Evolutionary conservation across 192 early-diverging fungal genomes (phyloP).

Genomic region (Backusella luteola): DNA sequence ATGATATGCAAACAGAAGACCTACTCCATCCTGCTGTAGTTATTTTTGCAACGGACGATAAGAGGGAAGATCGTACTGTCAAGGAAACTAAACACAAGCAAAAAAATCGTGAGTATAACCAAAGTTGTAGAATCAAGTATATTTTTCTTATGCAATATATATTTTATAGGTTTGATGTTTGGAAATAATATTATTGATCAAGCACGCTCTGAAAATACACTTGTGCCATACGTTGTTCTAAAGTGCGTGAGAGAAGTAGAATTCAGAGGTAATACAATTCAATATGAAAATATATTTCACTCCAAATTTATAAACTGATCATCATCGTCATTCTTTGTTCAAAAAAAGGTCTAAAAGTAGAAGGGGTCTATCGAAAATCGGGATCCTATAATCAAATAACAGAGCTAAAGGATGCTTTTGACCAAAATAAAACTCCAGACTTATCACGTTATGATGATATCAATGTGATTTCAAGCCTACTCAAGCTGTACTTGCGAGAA

Average conservation of each 20-base stretch:
- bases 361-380: slow-evolving; percentile 81
- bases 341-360: slow-evolving; percentile 46
- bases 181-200: slow-evolving; percentile 59
- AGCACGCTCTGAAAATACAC: slow-evolving; percentile 49
- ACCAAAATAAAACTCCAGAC: slow-evolving; percentile 46
- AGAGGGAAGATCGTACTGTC: not conserved
- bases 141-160: not conserved
- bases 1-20: slow-evolving; percentile 1
- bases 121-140: not conserved
- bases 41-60: not conserved
- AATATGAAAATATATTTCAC: not conserved
- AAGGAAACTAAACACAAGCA: not conserved
- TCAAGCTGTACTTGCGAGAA: slow-evolving; percentile 79
- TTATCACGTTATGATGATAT: slow-evolving; percentile 58
- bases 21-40: not conserved
- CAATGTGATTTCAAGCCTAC: slow-evolving; percentile 65
- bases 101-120: not conserved
- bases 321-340: not conserved
- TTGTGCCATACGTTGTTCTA: slow-evolving; percentile 65
- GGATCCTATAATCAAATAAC: slow-evolving; percentile 66
- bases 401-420: slow-evolving; percentile 58
- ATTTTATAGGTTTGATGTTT: slow-evolving; percentile 49
- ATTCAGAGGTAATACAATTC: slow-evolving; percentile 30
- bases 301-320: not conserved
- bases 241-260: slow-evolving; percentile 70